Evolutionary conservation across 2,329 filamentous ascomycete genomes (phyloP), one percentile per base, ranked within the genome.

Genomic region (Fusarium bulbicola): DNA sequence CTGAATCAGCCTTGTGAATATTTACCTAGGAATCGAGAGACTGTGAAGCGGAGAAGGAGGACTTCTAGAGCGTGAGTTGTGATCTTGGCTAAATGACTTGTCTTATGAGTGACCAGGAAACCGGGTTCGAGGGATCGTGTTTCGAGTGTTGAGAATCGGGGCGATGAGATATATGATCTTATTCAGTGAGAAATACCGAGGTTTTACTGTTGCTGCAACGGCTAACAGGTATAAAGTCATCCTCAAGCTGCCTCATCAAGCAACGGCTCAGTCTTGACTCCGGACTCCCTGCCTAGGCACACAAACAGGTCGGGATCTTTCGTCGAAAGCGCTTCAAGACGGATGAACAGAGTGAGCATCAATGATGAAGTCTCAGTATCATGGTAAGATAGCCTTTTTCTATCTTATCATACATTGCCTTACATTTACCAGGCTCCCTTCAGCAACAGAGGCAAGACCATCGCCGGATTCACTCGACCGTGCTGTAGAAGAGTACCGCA

Each of bases 1-100:
- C 20, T 76, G 13, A 59, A 73, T 6, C 72, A 76, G 9, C 37
- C 52, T 26, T 73, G 70, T 30, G 70, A 68, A n/a, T 73, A 73
- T 26, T 49, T 74, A 6, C 70, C 70, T 1, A 56, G 70, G 1
- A 61, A 73, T 59, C 37, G 66, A 5, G 70, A 73, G n/a, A 71
- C 66, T 8, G 52, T 52, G 1, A 74, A 54, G 8, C 43, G 70
- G 20, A 74, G 46, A 8, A 74, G 70, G 36, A 57, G 61, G 37
- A 43, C 45, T 4, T 73, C 66, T 21, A 68, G 64, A 45, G 42
- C 18, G 70, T 74, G 46, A 64, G 70, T 39, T 47, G 5, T 26
- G 10, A 39, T 7, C n/a, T 15, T n/a, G 18, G 9, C 13, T n/a
- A 16, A 34, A 42, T 20, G 16, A 13, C 21, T 49, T 43, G 37